A percentile compares a stretch with the other conserved stretches of the same genome.
Conservation (phyloP, 2,329 filamentous ascomycete genomes). For the Penicillium nordicum region DNA sequence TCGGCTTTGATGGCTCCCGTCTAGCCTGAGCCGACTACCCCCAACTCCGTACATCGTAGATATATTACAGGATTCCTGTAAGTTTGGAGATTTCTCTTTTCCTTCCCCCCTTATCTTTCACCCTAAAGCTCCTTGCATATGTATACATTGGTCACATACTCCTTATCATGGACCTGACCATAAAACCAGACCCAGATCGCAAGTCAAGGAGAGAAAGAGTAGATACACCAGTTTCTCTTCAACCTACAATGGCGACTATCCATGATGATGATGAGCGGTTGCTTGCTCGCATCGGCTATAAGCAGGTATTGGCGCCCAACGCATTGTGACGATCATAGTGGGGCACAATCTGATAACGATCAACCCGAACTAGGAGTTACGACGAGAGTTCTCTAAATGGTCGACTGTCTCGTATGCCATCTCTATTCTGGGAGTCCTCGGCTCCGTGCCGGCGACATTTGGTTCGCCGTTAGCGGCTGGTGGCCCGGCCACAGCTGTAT, state of each 20-base stretch:
- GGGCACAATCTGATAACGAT: constrained; percentile 10
- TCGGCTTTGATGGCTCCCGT: constrained; percentile 11
- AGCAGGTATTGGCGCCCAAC: constrained; percentile 49
- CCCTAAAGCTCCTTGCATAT: constrained; percentile 3
- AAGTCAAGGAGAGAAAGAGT: constrained; percentile 1
- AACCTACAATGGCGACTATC: constrained; percentile 41
- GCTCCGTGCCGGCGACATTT: constrained; percentile 64
- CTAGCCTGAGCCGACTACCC: constrained; percentile 1
- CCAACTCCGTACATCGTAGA: neutral
- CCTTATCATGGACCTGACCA: constrained; percentile 15
- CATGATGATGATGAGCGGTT: constrained; percentile 59
- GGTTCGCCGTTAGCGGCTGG: constrained; percentile 57
- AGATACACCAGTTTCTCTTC: neutral
- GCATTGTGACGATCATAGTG: constrained; percentile 3
- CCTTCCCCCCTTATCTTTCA: constrained; percentile 4
- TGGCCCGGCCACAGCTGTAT: constrained; percentile 62
- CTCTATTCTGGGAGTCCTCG: constrained; percentile 61
- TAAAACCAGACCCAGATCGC: constrained; percentile 11
- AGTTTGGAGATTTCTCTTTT: constrained; percentile 1
- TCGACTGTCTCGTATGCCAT: constrained; percentile 65
- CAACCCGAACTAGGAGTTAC: constrained; percentile 49
- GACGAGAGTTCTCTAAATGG: constrained; percentile 64
- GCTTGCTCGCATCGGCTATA: constrained; percentile 61
- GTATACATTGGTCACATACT: neutral
- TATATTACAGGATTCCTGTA: constrained; percentile 15